Percentiles rank a stretch among this genome's conserved stretches.
Evolutionary conservation across 495 filamentous ascomycete species (phyloP).

Genomic region (Parachaetomium inaequale): DNA sequence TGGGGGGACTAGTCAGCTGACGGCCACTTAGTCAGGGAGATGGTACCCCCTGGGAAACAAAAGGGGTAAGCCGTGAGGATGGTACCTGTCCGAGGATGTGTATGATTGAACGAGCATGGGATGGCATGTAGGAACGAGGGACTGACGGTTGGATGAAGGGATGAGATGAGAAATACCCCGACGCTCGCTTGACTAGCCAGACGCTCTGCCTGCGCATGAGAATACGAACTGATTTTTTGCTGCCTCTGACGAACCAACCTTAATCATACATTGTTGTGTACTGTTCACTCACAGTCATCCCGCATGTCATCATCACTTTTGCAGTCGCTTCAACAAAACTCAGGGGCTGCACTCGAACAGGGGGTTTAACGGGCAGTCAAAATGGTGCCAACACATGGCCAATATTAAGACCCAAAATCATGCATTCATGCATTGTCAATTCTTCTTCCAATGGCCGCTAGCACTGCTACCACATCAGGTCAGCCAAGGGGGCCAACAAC

Average conservation of each 20-base stretch:
- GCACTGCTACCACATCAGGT: neutral
- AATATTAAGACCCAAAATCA: neutral
- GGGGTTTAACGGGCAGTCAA: neutral
- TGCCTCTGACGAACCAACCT: neutral
- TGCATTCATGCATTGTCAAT: neutral
- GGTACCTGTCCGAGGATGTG: neutral
- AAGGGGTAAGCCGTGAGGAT: neutral
- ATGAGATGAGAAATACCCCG: slow-evolving; percentile 4
- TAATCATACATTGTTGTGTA: too few species aligned
- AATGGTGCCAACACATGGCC: neutral
- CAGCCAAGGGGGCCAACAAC: neutral
- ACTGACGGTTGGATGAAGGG: neutral
- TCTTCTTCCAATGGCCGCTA: neutral
- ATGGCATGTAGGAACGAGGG: neutral
- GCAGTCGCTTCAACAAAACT: too few species aligned
- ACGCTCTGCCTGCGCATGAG: slow-evolving; percentile 1
- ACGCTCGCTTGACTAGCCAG: slow-evolving; percentile 5
- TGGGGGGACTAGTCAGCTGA: neutral
- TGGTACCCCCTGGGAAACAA: neutral
- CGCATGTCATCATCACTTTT: too few species aligned
- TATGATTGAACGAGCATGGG: neutral
- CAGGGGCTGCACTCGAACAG: too few species aligned
- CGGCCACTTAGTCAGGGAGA: neutral
- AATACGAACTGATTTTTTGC: neutral
- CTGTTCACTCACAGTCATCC: too few species aligned